Conservation (phyloP, 1,284 basidiomycete species). For the Xerocomus tenax region DNA sequence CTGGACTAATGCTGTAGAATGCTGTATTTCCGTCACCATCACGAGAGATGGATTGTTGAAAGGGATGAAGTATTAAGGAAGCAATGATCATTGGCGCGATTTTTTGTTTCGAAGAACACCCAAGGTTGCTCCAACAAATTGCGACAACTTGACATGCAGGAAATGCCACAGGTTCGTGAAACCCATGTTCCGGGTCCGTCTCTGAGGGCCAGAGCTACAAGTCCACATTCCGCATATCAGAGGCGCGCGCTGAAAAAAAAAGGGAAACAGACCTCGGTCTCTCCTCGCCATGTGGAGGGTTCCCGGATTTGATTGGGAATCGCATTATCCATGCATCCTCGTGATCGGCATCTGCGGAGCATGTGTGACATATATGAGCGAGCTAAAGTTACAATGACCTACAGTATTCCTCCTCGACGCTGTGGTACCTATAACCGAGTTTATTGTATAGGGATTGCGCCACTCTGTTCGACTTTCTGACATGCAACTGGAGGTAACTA, state of each 20-base stretch:
- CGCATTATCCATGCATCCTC: slow-evolving; percentile 83
- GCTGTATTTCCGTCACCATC: no score
- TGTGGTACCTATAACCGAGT: slow-evolving; percentile 70
- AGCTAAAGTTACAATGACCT: slow-evolving; percentile 29
- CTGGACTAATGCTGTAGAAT: no score
- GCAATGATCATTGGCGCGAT: slow-evolving; percentile 9
- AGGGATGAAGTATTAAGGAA: neutral
- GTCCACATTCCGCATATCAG: neutral
- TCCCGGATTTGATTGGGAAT: slow-evolving; percentile 37
- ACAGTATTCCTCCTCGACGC: slow-evolving; percentile 81
- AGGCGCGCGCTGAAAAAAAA: neutral
- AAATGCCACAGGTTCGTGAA: slow-evolving; percentile 13
- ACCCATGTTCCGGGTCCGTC: slow-evolving; percentile 11
- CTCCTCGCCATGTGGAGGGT: slow-evolving; percentile 12
- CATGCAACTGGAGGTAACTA: slow-evolving; percentile 73
- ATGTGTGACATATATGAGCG: neutral
- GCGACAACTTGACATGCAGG: slow-evolving; percentile 12
- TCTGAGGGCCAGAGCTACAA: slow-evolving; percentile 4
- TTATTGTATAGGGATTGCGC: slow-evolving; percentile 80
- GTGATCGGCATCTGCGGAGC: slow-evolving; percentile 61
- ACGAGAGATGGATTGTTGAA: neutral
- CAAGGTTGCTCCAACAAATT: slow-evolving; percentile 10
- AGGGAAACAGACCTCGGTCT: slow-evolving; percentile 12
- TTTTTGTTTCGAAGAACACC: slow-evolving; percentile 13
- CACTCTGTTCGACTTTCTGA: slow-evolving; percentile 79